Conservation (phyloP, 1,139 yeast species). For the Taiozyma sp. region DNA sequence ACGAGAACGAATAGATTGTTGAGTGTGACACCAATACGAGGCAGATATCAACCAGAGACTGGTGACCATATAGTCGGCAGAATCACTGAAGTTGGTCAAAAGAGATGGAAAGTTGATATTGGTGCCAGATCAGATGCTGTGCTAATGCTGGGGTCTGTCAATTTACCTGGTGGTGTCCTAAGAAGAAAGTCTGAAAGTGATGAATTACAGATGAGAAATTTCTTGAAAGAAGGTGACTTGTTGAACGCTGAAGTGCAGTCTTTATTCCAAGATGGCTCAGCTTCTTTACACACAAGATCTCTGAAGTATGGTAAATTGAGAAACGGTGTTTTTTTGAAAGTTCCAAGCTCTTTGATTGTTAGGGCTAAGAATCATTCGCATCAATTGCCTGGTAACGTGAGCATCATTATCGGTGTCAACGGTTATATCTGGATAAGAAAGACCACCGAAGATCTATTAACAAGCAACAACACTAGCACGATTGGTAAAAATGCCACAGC, state of each 20-base stretch:
- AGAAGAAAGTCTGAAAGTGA: constrained; percentile 93
- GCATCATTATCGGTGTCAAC: constrained; percentile 86
- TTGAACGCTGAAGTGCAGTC: constrained; percentile 95
- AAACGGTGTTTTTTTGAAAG: constrained; percentile 78
- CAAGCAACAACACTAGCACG: constrained; percentile 25
- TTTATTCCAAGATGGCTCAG: constrained; percentile 84
- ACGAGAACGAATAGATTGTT: constrained; percentile 81
- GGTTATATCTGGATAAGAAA: constrained; percentile 93
- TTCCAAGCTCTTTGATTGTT: constrained; percentile 78
- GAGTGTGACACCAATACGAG: constrained; percentile 81
- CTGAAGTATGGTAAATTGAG: constrained; percentile 91
- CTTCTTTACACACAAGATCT: constrained; percentile 92
- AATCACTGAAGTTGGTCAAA: constrained; percentile 89
- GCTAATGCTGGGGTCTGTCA: constrained; percentile 90
- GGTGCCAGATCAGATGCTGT: constrained; percentile 93
- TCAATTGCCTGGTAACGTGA: constrained; percentile 86
- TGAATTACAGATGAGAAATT: constrained; percentile 92
- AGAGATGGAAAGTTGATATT: constrained; percentile 95
- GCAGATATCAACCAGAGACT: constrained; percentile 87
- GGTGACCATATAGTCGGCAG: constrained; percentile 97
- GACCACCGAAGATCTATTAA: constrained; percentile 39
- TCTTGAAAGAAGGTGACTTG: constrained; percentile 95
- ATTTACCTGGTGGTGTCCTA: constrained; percentile 94
- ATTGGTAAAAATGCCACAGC: constrained; percentile 37
- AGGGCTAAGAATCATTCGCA: constrained; percentile 86